These are phyloP conservation scores for Paraglomus brasilianum DNA, from an alignment of 192 early-diverging fungal genomes.

Conservation along the genomic window DNA sequence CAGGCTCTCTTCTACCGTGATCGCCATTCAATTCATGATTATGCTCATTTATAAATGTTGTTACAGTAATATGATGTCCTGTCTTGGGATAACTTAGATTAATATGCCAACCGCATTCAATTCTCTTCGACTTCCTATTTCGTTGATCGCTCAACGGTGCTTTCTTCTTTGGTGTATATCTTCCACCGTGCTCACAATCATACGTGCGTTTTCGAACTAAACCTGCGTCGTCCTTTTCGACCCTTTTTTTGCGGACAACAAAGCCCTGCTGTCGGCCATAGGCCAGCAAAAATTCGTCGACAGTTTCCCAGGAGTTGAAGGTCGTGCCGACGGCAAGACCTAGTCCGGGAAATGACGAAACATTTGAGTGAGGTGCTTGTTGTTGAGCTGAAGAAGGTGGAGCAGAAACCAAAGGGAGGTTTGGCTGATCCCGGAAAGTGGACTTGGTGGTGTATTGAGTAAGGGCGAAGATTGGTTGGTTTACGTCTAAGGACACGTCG, in stretches of 20 bases:
- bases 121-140: conserved; percentile 28
- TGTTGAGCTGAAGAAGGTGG: no score
- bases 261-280: conserved; percentile 29
- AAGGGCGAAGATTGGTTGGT: no score
- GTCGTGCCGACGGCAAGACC: conserved; percentile 23
- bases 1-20: no score
- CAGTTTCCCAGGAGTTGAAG: conserved; percentile 28
- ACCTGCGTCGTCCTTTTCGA: conserved; percentile 29
- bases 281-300: conserved; percentile 27
- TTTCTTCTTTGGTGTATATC: conserved; percentile 32
- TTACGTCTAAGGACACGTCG: no score
- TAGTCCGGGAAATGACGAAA: neutral
- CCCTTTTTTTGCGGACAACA: conserved; percentile 32
- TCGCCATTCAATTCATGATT: conserved; percentile 22
- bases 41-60: conserved; percentile 32
- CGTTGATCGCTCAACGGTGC: conserved; percentile 29
- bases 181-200: conserved; percentile 32
- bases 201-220: conserved; percentile 31
- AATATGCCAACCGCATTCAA: conserved; percentile 33
- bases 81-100: conserved; percentile 32
- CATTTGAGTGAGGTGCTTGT: no score
- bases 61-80: conserved; percentile 28
- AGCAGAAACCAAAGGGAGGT: no score
- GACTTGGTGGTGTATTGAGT: no score
- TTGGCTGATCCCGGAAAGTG: no score